phyloP scores from a whole-genome alignment of 1,284 basidiomycete genomes.

The Coniferiporia weirii region DNA sequence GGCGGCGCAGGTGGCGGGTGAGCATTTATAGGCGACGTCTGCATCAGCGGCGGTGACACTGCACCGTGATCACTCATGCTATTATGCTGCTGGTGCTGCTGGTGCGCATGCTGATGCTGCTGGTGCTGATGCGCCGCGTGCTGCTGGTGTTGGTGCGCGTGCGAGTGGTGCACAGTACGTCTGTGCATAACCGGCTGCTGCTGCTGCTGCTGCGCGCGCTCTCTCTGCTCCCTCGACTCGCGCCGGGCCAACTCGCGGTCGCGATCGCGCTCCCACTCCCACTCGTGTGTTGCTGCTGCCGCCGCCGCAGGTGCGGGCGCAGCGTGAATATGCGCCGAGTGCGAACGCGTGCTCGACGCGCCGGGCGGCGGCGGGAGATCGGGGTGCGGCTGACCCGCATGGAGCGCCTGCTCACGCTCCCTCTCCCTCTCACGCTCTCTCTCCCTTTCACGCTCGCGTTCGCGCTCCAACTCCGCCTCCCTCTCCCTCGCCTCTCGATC shows the following conservation, averaged over 20 bases:
- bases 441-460: constrained; percentile 1
- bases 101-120: constrained; percentile 8
- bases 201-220: not conserved
- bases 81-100: constrained; percentile 1
- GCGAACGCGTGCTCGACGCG: constrained; percentile 8
- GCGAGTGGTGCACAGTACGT: no score
- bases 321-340: not conserved
- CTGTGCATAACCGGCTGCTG: no score
- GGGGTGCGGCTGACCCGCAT: not conserved
- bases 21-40: constrained; percentile 1
- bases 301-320: not conserved
- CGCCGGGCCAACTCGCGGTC: constrained; percentile 3
- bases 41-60: not conserved
- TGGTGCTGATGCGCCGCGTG: not conserved
- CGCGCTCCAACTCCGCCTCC: not conserved
- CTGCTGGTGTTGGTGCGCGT: not conserved
- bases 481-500: constrained; percentile 5
- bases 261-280: constrained; percentile 7
- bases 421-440: not conserved
- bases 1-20: not conserved
- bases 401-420: no score
- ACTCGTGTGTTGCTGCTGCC: no score
- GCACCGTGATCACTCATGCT: not conserved
- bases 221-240: not conserved
- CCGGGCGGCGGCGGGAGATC: not conserved